Evolutionary conservation across 202 grass and related monocot species (phyloP), one percentile per base, ranked within the genome.

Genomic region (Setaria viridis): DNA sequence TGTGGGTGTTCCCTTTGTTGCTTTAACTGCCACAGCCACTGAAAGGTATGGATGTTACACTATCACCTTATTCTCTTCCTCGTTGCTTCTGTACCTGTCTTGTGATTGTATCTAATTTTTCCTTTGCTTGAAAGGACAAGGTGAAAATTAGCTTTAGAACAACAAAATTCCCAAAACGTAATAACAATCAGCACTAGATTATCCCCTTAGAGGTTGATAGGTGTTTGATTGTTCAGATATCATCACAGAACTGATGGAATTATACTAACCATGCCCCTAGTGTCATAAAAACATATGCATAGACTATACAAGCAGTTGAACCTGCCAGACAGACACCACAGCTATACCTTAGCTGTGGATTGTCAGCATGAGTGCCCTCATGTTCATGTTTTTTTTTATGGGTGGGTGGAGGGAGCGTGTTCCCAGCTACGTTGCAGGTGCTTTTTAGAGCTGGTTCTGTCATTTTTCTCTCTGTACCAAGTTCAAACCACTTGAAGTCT

Each of bases 11-110:
- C 95, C 95, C 84, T 98, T 98, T 77, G 78, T 95, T 83, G 95
- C 95, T 58, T 91, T 98, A 86, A 98, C 95, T 78, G 95, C 95
- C 49, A 98, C 95, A 42, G 93, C 95, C 76, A 95, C 95, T 54
- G 84, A 88, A 79, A 94, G 92, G 95, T 95, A 95, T 74, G 50
- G 5, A 78, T 86, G 53, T 74, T 76, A 41, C 70, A 49, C 65
- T 78, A 67, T 72, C 50, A 82, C 84, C 72, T 83, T 1, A 10
- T 78, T 81, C 54, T 55, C 72, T 62, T 62, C 17, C 62, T 35
- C 21, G 41, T 64, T 70, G 43, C 34, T 62, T 81, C 42, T 71
- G 39, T 56, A 63, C 60, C 54, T 58, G 74, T 20, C 66, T 83
- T 87, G 70, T n/a, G 37, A 70, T 65, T 56, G 43, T 89, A 48